A percentile compares a stretch with the other conserved stretches of the same genome.
Evolutionary conservation across 2,329 filamentous ascomycete species (phyloP).

Genomic region (Septoria petroselini): DNA sequence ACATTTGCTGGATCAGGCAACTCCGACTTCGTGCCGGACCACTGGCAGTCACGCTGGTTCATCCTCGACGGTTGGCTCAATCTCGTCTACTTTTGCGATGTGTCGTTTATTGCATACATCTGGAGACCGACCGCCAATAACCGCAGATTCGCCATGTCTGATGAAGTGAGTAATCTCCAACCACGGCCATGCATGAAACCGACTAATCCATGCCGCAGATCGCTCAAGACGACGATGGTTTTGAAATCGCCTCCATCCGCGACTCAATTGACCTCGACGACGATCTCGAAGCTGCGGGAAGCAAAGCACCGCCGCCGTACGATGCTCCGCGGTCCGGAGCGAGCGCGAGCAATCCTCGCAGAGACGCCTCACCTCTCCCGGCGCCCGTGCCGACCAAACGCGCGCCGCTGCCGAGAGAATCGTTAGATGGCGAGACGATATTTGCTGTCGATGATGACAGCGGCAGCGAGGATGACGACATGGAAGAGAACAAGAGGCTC

Average conservation of each 20-base stretch:
- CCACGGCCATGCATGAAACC: conserved; percentile 32
- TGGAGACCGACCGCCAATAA: conserved; percentile 98
- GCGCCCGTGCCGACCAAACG: conserved; percentile 52
- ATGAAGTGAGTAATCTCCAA: conserved; percentile 60
- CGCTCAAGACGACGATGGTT: conserved; percentile 96
- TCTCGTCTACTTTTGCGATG: conserved; percentile 90
- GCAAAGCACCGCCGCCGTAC: conserved; percentile 39
- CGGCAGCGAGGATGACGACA: conserved; percentile 69
- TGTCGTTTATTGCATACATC: conserved; percentile 88
- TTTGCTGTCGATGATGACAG: conserved; percentile 89
- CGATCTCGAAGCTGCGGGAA: conserved; percentile 41
- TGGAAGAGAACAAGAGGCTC: not conserved
- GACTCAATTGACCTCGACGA: conserved; percentile 65
- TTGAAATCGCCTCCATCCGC: conserved; percentile 90
- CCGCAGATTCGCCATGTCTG: conserved; percentile 95
- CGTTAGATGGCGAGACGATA: conserved; percentile 85
- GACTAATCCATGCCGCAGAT: conserved; percentile 51
- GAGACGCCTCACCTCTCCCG: conserved; percentile 51
- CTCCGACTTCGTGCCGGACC: conserved; percentile 87
- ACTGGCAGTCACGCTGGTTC: conserved; percentile 98
- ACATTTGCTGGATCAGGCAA: conserved; percentile 82
- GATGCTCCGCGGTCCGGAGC: conserved; percentile 33
- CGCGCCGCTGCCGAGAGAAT: conserved; percentile 54
- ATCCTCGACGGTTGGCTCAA: conserved; percentile 97
- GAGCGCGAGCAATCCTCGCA: conserved; percentile 28